phyloP scores from a whole-genome alignment of 371 early-diverging fungal genomes.

The Rhizopus arrhizus region DNA sequence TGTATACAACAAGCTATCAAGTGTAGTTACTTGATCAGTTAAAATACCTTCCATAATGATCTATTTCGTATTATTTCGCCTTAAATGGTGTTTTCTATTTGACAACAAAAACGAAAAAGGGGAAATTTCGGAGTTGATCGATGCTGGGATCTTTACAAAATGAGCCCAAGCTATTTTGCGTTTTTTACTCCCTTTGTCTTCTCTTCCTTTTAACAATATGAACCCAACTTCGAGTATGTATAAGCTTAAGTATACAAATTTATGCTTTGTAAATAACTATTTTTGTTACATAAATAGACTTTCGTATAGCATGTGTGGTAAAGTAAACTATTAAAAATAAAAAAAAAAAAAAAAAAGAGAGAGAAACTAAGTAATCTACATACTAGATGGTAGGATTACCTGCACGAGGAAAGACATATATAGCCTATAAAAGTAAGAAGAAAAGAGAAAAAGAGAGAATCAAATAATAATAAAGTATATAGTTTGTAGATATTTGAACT shows the following conservation, averaged over 20 bases:
- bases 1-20: too few relatives aligned
- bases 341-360: not conserved
- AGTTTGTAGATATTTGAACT: conserved; percentile 90
- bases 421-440: conserved; percentile 83
- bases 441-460: conserved; percentile 4
- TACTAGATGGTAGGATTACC: conserved; percentile 85
- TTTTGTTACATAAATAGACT: conserved; percentile 16
- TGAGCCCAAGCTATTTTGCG: not conserved
- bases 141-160: not conserved
- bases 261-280: not conserved
- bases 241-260: not conserved
- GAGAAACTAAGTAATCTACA: not conserved
- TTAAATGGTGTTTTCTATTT: not conserved
- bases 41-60: not conserved
- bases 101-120: not conserved
- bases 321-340: conserved; percentile 5
- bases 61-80: not conserved
- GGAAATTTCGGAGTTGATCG: not conserved
- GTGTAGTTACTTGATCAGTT: too few relatives aligned
- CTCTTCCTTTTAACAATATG: not conserved
- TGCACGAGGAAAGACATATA: conserved; percentile 89
- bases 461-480: conserved; percentile 3
- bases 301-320: conserved; percentile 43
- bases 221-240: not conserved
- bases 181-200: not conserved